Evolutionary conservation across 129 eudicot species (phyloP).

Genomic region (Chrysanthemum seticuspe): DNA sequence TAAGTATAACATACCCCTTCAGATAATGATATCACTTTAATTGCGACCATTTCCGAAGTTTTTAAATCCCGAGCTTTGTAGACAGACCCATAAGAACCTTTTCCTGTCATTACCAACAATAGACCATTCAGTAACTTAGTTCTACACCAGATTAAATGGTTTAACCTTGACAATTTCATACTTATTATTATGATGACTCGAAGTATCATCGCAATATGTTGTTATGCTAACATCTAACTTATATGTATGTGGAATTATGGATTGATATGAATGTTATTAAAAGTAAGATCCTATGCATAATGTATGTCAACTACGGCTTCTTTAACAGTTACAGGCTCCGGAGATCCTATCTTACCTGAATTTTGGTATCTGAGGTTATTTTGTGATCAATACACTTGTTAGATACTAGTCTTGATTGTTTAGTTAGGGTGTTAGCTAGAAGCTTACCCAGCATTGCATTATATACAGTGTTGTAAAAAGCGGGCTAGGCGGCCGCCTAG

Average conservation of each 20-base stretch:
- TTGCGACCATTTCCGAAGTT: slow-evolving; percentile 95
- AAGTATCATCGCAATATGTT: neutral
- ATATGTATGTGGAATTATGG: neutral
- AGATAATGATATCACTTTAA: slow-evolving; percentile 88
- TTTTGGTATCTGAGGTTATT: slow-evolving; percentile 8
- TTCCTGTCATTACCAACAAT: slow-evolving; percentile 54
- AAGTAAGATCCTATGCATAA: neutral
- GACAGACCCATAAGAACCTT: slow-evolving; percentile 97
- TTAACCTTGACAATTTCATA: slow-evolving; percentile 13
- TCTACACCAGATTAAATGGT: neutral
- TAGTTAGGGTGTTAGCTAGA: slow-evolving; percentile 8
- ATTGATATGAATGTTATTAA: neutral
- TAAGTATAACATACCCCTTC: slow-evolving; percentile 76
- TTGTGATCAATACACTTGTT: slow-evolving; percentile 5
- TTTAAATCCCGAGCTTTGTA: slow-evolving; percentile 93
- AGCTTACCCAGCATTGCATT: neutral
- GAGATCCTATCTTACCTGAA: slow-evolving; percentile 3
- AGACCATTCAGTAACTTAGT: slow-evolving; percentile 24
- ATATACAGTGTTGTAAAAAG: too few relatives aligned
- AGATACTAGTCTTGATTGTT: slow-evolving; percentile 10
- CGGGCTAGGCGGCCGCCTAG: too few relatives aligned
- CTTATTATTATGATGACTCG: neutral
- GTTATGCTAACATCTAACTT: slow-evolving; percentile 20
- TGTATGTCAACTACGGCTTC: neutral
- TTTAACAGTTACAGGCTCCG: slow-evolving; percentile 10